Conservation (phyloP, 305 asterid genomes). For the Solanum hybrid region DNA sequence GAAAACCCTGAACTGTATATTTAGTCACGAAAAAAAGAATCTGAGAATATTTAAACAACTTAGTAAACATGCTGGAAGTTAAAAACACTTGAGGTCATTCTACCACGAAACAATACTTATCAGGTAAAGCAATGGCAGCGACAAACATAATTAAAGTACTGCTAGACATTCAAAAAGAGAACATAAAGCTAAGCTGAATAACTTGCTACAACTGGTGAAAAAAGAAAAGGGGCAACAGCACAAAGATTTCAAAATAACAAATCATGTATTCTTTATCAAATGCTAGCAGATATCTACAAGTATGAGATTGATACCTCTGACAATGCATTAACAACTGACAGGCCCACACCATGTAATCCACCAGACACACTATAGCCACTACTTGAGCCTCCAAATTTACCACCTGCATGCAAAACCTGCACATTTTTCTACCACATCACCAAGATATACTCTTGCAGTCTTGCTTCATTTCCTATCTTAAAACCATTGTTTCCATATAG, state of each 20-base stretch:
- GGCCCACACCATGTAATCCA: constrained; percentile 96
- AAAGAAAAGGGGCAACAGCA: background rate
- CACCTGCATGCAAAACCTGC: constrained; percentile 99
- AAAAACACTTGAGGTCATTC: background rate
- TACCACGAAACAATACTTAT: background rate
- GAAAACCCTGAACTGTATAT: background rate
- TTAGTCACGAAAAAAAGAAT: background rate
- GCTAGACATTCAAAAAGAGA: background rate
- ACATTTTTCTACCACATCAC: constrained; percentile 10
- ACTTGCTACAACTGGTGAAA: background rate
- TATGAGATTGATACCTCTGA: constrained; percentile 61
- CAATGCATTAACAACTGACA: constrained; percentile 94
- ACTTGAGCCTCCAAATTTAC: constrained; percentile 93
- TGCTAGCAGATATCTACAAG: background rate
- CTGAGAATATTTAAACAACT: background rate
- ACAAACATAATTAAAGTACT: background rate
- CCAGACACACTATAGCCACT: constrained; percentile 98
- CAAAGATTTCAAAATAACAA: background rate
- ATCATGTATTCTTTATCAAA: background rate
- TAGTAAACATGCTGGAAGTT: background rate
- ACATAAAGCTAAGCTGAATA: background rate
- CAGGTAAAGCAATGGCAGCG: background rate
- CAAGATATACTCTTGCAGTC: background rate
- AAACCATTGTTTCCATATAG: background rate
- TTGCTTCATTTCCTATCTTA: background rate